Percentiles rank a stretch among this genome's conserved stretches.
Conservation (phyloP, 441 rosid genomes). For the Gossypium gossypioides region DNA sequence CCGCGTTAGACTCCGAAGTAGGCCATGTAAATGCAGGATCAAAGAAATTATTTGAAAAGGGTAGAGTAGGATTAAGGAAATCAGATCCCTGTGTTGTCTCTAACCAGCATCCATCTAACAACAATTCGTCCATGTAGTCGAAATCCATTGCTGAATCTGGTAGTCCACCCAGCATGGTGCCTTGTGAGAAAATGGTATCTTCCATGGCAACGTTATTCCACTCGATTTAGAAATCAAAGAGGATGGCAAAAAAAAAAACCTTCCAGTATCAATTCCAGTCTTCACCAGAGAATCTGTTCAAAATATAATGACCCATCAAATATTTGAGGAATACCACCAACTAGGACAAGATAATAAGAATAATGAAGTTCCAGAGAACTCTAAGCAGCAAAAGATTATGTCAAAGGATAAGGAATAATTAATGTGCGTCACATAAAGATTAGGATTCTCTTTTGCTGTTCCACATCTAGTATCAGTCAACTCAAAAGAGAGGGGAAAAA, state of each 20-base stretch:
- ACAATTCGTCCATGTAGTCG: conserved; percentile 61
- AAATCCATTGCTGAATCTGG: conserved; percentile 51
- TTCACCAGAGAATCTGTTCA: conserved; percentile 19
- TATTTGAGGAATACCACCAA: conserved; percentile 8
- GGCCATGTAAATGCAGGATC: conserved; percentile 40
- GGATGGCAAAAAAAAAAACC: not conserved
- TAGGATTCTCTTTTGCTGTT: not conserved
- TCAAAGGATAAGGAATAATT: not conserved
- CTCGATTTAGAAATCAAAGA: not conserved
- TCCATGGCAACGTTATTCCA: conserved; percentile 37
- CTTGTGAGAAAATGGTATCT: conserved; percentile 37
- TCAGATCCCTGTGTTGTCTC: conserved; percentile 74
- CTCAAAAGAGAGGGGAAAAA: not conserved
- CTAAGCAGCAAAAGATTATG: not conserved
- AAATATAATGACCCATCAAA: not conserved
- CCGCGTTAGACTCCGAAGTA: conserved; percentile 27
- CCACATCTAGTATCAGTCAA: conserved; percentile 10
- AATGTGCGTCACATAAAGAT: conserved; percentile 9
- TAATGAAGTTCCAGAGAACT: not conserved
- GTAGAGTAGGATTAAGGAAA: conserved; percentile 39
- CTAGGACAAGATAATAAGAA: conserved; percentile 7
- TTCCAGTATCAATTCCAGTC: conserved; percentile 12
- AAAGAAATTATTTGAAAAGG: conserved; percentile 28
- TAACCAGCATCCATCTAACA: conserved; percentile 84
- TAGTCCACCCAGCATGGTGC: conserved; percentile 20